These are phyloP conservation scores for Lichtheimia ornata DNA, from an alignment of 371 early-diverging fungal genomes.

Conservation along the genomic window DNA sequence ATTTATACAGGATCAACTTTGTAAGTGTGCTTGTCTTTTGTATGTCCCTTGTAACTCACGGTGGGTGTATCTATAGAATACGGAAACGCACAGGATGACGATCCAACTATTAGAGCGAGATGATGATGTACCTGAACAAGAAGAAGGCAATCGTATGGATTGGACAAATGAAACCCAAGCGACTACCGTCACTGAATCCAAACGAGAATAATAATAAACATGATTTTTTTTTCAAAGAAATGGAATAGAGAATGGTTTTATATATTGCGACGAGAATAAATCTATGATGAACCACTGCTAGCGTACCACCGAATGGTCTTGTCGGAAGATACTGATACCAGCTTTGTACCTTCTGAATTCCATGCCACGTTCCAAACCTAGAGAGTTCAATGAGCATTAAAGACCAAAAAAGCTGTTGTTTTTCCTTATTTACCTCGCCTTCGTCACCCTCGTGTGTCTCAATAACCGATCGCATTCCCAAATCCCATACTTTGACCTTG, in stretches of 20 bases:
- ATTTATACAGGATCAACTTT: constrained; percentile 85
- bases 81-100: constrained; percentile 67
- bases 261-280: too few relatives aligned
- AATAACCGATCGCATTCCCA: constrained; percentile 68
- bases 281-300: constrained; percentile 44
- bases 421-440: constrained; percentile 59
- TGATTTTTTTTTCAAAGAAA: too few relatives aligned
- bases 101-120: constrained; percentile 86
- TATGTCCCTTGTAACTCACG: background rate
- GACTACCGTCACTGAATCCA: constrained; percentile 40
- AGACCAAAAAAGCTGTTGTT: background rate
- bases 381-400: background rate
- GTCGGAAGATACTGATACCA: constrained; percentile 79
- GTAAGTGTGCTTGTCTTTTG: constrained; percentile 53
- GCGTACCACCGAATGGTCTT: constrained; percentile 56
- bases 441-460: constrained; percentile 81
- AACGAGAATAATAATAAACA: background rate
- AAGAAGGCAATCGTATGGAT: constrained; percentile 86
- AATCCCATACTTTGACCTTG: constrained; percentile 83
- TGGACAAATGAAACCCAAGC: constrained; percentile 75
- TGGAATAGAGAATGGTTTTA: too few relatives aligned
- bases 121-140: constrained; percentile 85
- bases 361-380: constrained; percentile 81
- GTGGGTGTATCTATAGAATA: constrained; percentile 49
- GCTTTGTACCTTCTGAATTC: constrained; percentile 74